These are phyloP conservation scores for Dictyostelium citrinum DNA, from an alignment of 78 protist genomes.

Conservation along the genomic window DNA sequence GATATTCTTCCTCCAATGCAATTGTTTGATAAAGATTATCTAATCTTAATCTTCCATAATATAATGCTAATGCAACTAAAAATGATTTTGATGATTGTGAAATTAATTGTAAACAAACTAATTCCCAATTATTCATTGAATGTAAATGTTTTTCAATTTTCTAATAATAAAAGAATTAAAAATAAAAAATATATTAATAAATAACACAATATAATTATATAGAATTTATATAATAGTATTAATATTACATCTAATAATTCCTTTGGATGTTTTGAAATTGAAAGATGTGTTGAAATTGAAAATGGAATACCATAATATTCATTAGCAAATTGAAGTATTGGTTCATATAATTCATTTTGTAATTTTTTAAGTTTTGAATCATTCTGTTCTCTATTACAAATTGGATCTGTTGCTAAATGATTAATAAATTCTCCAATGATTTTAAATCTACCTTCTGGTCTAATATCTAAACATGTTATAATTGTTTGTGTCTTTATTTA, in stretches of 20 bases:
- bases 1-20: slow-evolving; percentile 68
- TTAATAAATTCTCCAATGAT: slow-evolving; percentile 28
- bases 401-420: slow-evolving; percentile 65
- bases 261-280: slow-evolving; percentile 49
- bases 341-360: slow-evolving; percentile 32
- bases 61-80: slow-evolving; percentile 6
- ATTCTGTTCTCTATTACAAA: slow-evolving; percentile 28
- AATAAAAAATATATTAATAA: neutral
- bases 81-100: slow-evolving; percentile 37
- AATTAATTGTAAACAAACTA: slow-evolving; percentile 38
- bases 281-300: slow-evolving; percentile 7
- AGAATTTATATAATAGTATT: neutral
- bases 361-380: slow-evolving; percentile 15
- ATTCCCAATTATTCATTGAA: slow-evolving; percentile 58
- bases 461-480: slow-evolving; percentile 39
- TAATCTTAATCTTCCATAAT: slow-evolving; percentile 31
- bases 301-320: slow-evolving; percentile 47
- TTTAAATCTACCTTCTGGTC: slow-evolving; percentile 32
- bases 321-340: neutral
- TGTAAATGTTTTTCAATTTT: slow-evolving; percentile 27
- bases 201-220: neutral
- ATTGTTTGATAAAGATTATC: slow-evolving; percentile 31
- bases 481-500: slow-evolving; percentile 23
- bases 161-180: neutral
- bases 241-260: slow-evolving; percentile 17